Conservation (phyloP, 2,329 filamentous ascomycete genomes). For the Coniella lustricola region DNA sequence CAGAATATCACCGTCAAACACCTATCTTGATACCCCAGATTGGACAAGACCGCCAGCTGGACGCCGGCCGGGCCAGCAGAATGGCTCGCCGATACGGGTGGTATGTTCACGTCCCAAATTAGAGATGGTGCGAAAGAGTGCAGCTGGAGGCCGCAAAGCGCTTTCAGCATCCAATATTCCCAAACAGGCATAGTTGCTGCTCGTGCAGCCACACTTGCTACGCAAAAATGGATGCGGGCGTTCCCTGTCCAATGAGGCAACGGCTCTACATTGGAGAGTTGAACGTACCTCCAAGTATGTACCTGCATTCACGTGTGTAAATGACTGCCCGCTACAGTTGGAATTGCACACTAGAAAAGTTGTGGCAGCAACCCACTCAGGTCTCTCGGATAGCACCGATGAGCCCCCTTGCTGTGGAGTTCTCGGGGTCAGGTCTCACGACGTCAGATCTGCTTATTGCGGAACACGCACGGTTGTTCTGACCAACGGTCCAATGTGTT, state of each 20-base stretch:
- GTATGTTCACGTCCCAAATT: not conserved
- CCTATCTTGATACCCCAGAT: no score
- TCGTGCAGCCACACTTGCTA: conserved; percentile 4
- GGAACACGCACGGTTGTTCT: no score
- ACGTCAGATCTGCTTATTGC: conserved; percentile 1
- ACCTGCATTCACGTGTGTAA: not conserved
- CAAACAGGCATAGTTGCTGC: not conserved
- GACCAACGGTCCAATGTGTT: no score
- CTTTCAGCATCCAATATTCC: no score
- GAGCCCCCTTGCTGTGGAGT: not conserved
- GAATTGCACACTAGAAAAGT: not conserved
- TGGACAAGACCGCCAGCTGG: not conserved
- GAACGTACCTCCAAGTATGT: not conserved
- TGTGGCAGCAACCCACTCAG: not conserved
- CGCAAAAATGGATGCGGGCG: not conserved
- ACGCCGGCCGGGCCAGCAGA: not conserved
- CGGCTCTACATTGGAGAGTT: no score
- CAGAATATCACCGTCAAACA: no score
- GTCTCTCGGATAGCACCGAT: not conserved
- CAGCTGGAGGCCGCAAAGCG: conserved; percentile 5
- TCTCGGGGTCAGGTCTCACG: not conserved
- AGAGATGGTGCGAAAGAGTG: conserved; percentile 1
- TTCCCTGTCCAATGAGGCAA: conserved; percentile 4
- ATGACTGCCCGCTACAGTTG: not conserved
- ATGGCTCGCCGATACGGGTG: conserved; percentile 1